A percentile compares a stretch with the other conserved stretches of the same genome.
phyloP scores from a whole-genome alignment of 441 rosid genomes.

The Pelargonium exstipulatum region DNA sequence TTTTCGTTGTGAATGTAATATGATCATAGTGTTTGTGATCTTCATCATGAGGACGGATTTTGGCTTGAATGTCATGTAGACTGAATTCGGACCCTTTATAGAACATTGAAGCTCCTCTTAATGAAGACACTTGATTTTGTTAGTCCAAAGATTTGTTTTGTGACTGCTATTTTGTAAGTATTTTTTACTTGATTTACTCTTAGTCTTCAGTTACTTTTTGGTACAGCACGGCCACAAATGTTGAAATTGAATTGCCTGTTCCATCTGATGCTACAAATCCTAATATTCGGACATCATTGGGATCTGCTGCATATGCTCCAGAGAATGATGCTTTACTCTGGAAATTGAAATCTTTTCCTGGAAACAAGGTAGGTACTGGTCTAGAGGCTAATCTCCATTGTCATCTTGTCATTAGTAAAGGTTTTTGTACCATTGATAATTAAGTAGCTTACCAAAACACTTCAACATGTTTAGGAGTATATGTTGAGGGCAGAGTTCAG shows the following conservation, averaged over 20 bases:
- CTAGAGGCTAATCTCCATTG: constrained; percentile 18
- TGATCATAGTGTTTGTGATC: too few relatives aligned
- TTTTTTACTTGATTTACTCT: background rate
- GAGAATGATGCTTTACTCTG: constrained; percentile 90
- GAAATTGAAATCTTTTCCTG: constrained; percentile 59
- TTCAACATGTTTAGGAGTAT: constrained; percentile 53
- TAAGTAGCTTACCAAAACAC: constrained; percentile 9
- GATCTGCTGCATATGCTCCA: constrained; percentile 91
- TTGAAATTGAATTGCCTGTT: constrained; percentile 64
- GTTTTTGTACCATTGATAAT: background rate
- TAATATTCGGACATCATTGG: constrained; percentile 81
- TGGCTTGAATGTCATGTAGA: too few relatives aligned
- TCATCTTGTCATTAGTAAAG: background rate
- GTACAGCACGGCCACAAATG: constrained; percentile 79
- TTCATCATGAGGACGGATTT: too few relatives aligned
- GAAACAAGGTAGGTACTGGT: constrained; percentile 54
- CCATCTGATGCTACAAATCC: constrained; percentile 93
- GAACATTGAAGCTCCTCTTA: too few relatives aligned
- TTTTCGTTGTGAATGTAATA: too few relatives aligned
- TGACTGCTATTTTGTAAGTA: background rate
- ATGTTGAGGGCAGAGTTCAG: constrained; percentile 95
- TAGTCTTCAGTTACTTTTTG: constrained; percentile 10
- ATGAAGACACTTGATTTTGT: background rate
- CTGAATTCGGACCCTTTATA: too few relatives aligned
- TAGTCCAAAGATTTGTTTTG: background rate